Base-by-base conservation (phyloP, 345 rosid species). In the Linum tenue region DNA sequence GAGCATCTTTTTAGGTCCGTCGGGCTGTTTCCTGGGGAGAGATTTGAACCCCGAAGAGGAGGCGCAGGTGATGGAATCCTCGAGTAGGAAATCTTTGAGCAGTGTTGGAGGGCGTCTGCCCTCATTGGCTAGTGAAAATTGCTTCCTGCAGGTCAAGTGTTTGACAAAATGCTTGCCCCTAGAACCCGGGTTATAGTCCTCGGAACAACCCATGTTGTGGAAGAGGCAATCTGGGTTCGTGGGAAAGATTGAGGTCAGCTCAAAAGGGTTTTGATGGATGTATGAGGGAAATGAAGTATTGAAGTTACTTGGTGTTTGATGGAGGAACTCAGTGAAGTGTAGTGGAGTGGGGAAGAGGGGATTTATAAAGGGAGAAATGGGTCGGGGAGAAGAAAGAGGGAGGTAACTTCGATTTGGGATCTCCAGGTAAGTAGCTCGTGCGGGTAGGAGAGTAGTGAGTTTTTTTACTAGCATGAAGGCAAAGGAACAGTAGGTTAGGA, bases 51-150 rank as follows among this genome's bases (percentile, higher is more conserved):
- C 84, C 31, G 31, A 22, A 17, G 55, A 75, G 10, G 84, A 80
- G 38, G 80, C 78, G 60, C 70, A 73, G 1, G 88, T 77, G 41
- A 58, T 71, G 3, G 79, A 63, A 66, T 89, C 96, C 51, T 85
- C 91, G 1, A 36, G n/a, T 68, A 92, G 94, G 60, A 87, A 87
- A 64, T 89, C 98, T 77, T 89, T 92, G 50, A 92, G 91, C 97
- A 79, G 72, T 38, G 57, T 15, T 3, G 59, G 50, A 43, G 44
- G 69, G 40, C 78, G 84, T 22, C 78, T 79, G 5, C 69, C 64
- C 70, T 75, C 82, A 22, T 22, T 22, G 31, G 31, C 31, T 1
- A 44, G 10, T 3, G 70, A 12, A 5, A 66, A 67, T n/a, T 74
- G 70, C 15, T 63, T 60, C 66, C 66, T 76, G 15, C 64, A 62